Conservation (phyloP, 768 basidiomycete genomes). For the Candolleomyces efflorescens region DNA sequence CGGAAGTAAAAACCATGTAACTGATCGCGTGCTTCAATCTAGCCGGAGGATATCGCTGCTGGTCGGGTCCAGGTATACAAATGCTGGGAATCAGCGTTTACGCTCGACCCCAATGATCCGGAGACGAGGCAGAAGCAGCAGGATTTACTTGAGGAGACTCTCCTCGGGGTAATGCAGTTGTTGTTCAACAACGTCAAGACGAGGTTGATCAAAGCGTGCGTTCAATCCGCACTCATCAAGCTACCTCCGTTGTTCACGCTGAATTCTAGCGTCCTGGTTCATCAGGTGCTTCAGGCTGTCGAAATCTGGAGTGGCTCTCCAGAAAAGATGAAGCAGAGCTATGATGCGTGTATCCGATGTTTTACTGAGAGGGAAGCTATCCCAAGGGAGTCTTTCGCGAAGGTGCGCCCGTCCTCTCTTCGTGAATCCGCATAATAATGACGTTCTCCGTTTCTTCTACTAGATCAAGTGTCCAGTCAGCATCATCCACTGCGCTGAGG, state of each 20-base stretch:
- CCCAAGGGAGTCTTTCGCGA: conserved; percentile 11
- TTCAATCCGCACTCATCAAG: neutral
- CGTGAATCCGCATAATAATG: neutral
- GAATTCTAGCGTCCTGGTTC: conserved; percentile 9
- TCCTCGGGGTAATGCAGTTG: conserved; percentile 18
- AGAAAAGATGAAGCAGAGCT: conserved; percentile 13
- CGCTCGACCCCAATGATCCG: conserved; percentile 5
- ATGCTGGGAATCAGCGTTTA: conserved; percentile 18
- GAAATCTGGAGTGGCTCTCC: conserved; percentile 14
- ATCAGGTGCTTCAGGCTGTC: conserved; percentile 7
- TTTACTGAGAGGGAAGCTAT: conserved; percentile 13
- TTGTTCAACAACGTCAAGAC: conserved; percentile 17
- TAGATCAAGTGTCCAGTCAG: conserved; percentile 23
- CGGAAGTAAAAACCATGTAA: no score
- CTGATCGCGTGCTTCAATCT: neutral
- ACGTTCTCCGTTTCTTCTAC: neutral
- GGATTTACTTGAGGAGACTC: conserved; percentile 17
- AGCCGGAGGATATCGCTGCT: conserved; percentile 24
- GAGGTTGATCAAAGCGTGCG: conserved; percentile 15
- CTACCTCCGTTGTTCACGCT: neutral
- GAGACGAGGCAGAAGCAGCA: conserved; percentile 2
- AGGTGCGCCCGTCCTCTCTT: conserved; percentile 11
- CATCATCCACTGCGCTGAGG: conserved; percentile 26
- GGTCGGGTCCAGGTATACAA: conserved; percentile 25
- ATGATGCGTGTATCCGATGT: conserved; percentile 15